Base-by-base conservation (phyloP, 1,139 yeast species). In the Yamadazyma taylorii region DNA sequence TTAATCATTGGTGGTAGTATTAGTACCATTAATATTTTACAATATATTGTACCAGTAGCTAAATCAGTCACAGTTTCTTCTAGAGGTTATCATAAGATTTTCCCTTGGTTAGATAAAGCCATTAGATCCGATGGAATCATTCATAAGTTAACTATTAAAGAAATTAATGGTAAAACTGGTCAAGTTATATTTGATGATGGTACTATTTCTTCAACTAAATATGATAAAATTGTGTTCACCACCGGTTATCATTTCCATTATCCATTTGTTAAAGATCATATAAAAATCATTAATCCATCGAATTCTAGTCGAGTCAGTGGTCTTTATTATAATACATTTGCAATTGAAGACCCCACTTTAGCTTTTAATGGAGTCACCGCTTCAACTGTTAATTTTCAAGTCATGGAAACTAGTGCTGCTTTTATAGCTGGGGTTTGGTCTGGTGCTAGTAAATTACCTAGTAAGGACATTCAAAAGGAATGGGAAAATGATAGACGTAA, bases 1-100 rank as follows among this genome's bases (percentile, higher is more conserved):
- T 52, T 77, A 37, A 59, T 76, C 26, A 64, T 77, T 32, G 82
- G 81, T 3, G 75, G 78, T 0, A 67, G 76, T 27, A 61, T 76
- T 28, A 68, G 76, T 46, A 70, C 80, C 3, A 61, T 72, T 23
- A 79, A 77, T 52, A 53, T 75, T n/a, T 56, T 74, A 13, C 81
- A 77, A 46, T 75, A 77, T 41, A 52, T 73, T 11, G 56, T 60
- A 15, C 77, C 78, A 1, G 55, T 62, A 5, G 74, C 69, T 3
- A 63, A 61, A 32, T 47, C 60, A n/a, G 60, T 64, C 5, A 55
- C 58, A 5, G 58, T 70, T 11, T 60, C 78, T 5, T 60, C 73
- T 40, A 53, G 67, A 34, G 58, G 64, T 1, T 48, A 52, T 5
- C 60, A 63, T 37, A 48, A 51, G 23, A 54, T 61, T 9, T 63